Evolutionary conservation across 2,329 filamentous ascomycete species (phyloP), one percentile per base, ranked within the genome.

Genomic region (Chaetomium olivaceum): DNA sequence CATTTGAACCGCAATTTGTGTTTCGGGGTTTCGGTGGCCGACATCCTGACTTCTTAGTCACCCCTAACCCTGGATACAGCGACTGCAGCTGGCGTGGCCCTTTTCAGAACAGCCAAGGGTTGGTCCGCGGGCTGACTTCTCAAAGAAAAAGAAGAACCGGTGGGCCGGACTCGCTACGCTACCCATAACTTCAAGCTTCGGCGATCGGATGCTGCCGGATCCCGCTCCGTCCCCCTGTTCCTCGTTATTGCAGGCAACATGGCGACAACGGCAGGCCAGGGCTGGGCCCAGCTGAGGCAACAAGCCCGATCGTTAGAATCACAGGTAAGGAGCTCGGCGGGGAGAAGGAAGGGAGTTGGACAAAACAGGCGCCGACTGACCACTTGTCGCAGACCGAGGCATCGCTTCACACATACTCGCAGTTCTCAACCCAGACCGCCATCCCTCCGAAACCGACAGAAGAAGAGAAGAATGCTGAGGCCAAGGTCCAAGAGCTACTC

Each of bases 271-370:
- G 64, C 73, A 69, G 69, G 67, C 46, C 69, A 71, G 69, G 89
- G 93, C 80, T 99, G 95, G 95, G 89, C 92, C 74, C 93, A 97
- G 81, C 85, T 98, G 72, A 91, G 95, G 73, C 93, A 97, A 77
- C 94, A 98, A 80, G 92, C 93, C 68, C 86, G 95, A 73, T 87
- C 89, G 54, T 83, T 97, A 68, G 95, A 99, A 79, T 92, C 90
- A 67, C 94, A 98, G 85, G 94, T 96, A 82, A 21, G 65, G 14
- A 25, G 51, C 62, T 39, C 54, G 56, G 16, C 27, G 52, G n/a
- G 16, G 51, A 12, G 9, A 9, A 12, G 25, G 39, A 11, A 1
- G 7, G 2, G 8, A 21, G 23, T 23, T 11, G 48, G 33, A 19
- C 16, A 7, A 9, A 52, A 5, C 12, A 27, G 27, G 36, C n/a